These are phyloP conservation scores for Oidiodendron maius DNA, from an alignment of 495 filamentous ascomycete genomes.

Conservation along the genomic window DNA sequence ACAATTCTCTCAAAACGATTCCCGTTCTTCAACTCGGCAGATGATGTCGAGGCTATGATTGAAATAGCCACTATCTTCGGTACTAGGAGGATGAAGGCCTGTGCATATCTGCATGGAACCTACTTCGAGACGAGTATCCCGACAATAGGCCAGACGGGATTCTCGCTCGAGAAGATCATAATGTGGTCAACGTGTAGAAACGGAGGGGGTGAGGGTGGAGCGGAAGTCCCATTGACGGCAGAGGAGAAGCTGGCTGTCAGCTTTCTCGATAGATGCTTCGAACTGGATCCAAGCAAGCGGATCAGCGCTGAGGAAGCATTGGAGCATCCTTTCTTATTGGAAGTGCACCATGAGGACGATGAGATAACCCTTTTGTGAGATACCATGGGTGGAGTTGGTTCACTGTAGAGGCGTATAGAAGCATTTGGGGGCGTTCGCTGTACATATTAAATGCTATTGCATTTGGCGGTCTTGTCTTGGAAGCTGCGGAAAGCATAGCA, in stretches of 20 bases:
- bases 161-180: conserved; percentile 85
- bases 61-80: conserved; percentile 96
- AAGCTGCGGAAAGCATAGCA: conserved; percentile 10
- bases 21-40: conserved; percentile 95
- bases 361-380: conserved; percentile 41
- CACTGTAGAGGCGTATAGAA: neutral
- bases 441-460: conserved; percentile 10
- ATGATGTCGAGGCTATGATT: conserved; percentile 94
- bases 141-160: conserved; percentile 78
- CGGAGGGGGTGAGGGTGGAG: conserved; percentile 34
- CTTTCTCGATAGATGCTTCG: conserved; percentile 64
- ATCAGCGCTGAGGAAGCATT: conserved; percentile 69
- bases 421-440: conserved; percentile 13
- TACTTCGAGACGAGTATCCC: conserved; percentile 89
- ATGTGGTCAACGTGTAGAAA: conserved; percentile 76
- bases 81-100: conserved; percentile 69
- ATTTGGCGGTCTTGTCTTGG: conserved; percentile 2
- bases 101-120: conserved; percentile 75
- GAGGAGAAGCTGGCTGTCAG: conserved; percentile 61
- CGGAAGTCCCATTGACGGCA: conserved; percentile 33
- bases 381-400: neutral
- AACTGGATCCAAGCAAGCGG: conserved; percentile 63
- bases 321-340: conserved; percentile 65
- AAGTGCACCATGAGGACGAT: conserved; percentile 30
- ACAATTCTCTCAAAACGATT: conserved; percentile 87